Base-by-base conservation (phyloP, 768 basidiomycete species). In the Psilocybe sp. region DNA sequence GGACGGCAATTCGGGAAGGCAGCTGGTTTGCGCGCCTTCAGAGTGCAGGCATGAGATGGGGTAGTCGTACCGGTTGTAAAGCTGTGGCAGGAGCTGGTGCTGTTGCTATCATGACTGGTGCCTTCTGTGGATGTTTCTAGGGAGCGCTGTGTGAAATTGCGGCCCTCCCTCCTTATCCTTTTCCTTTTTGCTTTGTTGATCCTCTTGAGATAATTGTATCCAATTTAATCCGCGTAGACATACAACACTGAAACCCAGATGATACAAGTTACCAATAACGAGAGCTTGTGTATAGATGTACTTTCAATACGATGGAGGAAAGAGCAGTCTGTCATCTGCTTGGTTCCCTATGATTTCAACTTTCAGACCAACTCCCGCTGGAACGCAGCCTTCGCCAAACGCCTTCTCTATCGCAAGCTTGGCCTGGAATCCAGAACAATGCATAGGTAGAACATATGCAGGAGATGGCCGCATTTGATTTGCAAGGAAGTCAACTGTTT, bases 401-500 rank as follows among this genome's bases (percentile, higher is more conserved):
- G 78, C 87, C 5, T 67, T 64, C 60, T 84, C 82, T 57, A 93
- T 65, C 1, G 84, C 87, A 7, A 89, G 63, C 64, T 92, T 91
- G 33, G 79, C 78, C n/a, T 76, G 74, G 60, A 92, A 89, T 4
- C 90, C 90, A 2, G 87, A 81, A 58, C 91, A 93, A 62, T 93
- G 92, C 82, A 93, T 87, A 0, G 90, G 91, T 0, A 92, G 72
- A 40, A 92, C 66, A 54, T 85, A 92, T 1, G 73, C 75, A 1
- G 88, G 89, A 0, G 80, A 64, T 10, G 89, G 88, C 6, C 69
- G 62, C 28, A 92, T 66, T 46, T 75, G 59, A n/a, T 73, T 68
- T 0, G 84, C 76, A 32, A 93, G 67, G 64, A 89, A 92, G 11
- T 84, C 66, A 45, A 92, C 79, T 0, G 92, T 93, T 9, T 79